Base-by-base conservation (phyloP, 345 rosid genomes). In the Heritiera fomes region DNA sequence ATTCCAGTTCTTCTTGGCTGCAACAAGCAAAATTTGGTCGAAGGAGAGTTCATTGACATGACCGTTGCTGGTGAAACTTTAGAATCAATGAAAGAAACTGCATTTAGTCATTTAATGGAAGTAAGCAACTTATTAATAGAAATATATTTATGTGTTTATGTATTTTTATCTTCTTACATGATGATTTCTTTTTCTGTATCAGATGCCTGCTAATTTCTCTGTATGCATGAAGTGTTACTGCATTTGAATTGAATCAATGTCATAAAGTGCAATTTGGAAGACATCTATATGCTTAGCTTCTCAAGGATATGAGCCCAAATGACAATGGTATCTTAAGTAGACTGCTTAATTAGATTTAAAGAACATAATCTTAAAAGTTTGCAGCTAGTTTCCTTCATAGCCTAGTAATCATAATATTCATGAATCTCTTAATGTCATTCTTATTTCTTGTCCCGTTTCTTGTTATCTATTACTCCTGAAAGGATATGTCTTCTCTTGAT, bases 21-120 rank as follows among this genome's bases (percentile, higher is more conserved):
- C 86, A 82, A 84, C 77, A 82, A 83, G 53, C 86, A 85, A 76
- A 80, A 71, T 80, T 43, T 73, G 49, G 83, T 17, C 38, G 91
- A 89, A 59, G 91, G 88, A 69, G 70, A 76, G 76, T 79, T 78
- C 80, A 78, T 90, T 77, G 90, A 89, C 66, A 71, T 45, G 64
- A 73, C 76, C 63, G 78, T 68, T 47, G 87, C 85, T 55, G 71
- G 76, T 75, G 85, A 82, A 66, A 62, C 91, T 58, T 56, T 89
- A 78, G 85, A 88, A 78, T 82, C 85, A 70, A 79, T 89, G 92
- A 88, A 88, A 83, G 97, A 94, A 87, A 88, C 91, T 83, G 92
- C 99, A 17, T 94, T 80, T 81, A 94, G 98, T 84, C 98, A 86
- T 87, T 83, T 96, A 80, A 82, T 96, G 91, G 99, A 96, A 97